Evolutionary conservation across 2,329 filamentous ascomycete genomes (phyloP), one percentile per base, ranked within the genome.

Genomic region (Ophiosphaerella herpotricha): DNA sequence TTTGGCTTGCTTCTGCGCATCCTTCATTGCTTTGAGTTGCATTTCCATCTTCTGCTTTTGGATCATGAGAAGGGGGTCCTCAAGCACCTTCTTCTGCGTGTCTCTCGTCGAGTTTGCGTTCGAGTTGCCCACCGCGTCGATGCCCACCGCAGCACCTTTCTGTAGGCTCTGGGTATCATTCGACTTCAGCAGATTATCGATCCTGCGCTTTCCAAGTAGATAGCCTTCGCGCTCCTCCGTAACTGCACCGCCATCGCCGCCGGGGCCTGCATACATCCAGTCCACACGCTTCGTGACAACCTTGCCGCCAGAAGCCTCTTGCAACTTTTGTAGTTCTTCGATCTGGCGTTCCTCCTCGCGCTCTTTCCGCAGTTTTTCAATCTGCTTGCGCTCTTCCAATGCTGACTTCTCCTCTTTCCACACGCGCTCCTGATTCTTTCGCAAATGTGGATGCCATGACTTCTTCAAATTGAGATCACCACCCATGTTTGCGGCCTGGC

Each of bases 231-330:
- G 91, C 75, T 97, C 94, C 72, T 97, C 93, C 0, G 76, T 85
- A 4, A 77, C 75, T 16, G 72, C 76, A 21, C 83, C 84, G 66
- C 89, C 87, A 32, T 90, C 90, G 48, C 80, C 82, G 42, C 87
- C 88, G 7, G 94, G 91, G 1, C 93, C 93, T 63, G 88, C 85
- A 75, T 99, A 99, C 91, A 99, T 97, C 90, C 94, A 99, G 66
- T 97, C 94, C 23, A 99, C 93, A 32, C 91, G 86, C 63, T 93
- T 87, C 26, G 88, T 77, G 45, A 88, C 83, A 68, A 91, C 92
- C 64, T 83, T 85, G 48, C 92, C 91, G 33, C 94, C 94, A 0
- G 91, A 88, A 2, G 88, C 87, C 75, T 97, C 94, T 48, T 97
- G 90, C 60, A 97, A 83, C 44, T 86, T 85, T 73, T 97, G 90